Conservation (phyloP, 257 asterid species). For the Fraxinus excelsior region DNA sequence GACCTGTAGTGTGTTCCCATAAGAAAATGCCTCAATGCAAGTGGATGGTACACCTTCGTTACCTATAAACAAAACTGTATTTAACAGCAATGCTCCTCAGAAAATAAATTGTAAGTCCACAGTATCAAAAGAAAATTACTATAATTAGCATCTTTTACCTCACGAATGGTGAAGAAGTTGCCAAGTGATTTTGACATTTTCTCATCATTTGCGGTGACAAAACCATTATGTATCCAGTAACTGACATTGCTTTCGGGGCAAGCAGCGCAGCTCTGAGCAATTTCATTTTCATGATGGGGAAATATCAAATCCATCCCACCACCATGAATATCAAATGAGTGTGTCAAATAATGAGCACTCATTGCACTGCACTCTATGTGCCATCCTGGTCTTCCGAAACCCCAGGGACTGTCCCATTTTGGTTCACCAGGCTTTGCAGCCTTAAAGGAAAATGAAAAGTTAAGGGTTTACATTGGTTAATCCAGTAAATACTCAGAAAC, state of each 20-base stretch:
- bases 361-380: constrained; percentile 96
- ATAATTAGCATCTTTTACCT: constrained; percentile 44
- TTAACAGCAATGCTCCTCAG: background rate
- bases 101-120: background rate
- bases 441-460: constrained; percentile 32
- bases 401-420: constrained; percentile 93
- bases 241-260: constrained; percentile 72
- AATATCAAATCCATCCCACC: constrained; percentile 94
- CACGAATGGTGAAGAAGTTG: constrained; percentile 84
- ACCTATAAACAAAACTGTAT: constrained; percentile 48
- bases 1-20: constrained; percentile 87
- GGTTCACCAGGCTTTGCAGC: constrained; percentile 94
- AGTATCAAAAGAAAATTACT: background rate
- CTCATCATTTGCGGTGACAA: constrained; percentile 74
- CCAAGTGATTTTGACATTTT: constrained; percentile 89
- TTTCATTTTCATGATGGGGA: constrained; percentile 92
- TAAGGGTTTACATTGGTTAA: background rate
- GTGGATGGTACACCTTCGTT: constrained; percentile 75
- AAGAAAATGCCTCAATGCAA: constrained; percentile 80
- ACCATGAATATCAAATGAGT: constrained; percentile 83
- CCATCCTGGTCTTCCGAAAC: constrained; percentile 98
- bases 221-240: constrained; percentile 89
- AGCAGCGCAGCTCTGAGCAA: constrained; percentile 93
- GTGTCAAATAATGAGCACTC: constrained; percentile 85
- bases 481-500: background rate